phyloP scores from a whole-genome alignment of 1,284 basidiomycete species.

The Ustilago shanxiensis region DNA sequence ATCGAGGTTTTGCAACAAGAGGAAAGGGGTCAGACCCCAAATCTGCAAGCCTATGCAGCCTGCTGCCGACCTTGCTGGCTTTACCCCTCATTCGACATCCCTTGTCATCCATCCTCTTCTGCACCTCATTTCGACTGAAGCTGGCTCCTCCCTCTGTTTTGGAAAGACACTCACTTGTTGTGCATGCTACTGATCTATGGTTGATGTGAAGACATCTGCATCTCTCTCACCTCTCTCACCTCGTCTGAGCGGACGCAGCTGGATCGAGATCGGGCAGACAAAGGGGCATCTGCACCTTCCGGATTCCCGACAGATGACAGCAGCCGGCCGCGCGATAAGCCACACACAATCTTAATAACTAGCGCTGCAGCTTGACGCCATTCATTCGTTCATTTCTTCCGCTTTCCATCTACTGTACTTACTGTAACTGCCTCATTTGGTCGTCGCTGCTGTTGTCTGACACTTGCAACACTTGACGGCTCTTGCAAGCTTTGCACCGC shows the following conservation, averaged over 20 bases:
- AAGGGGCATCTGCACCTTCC: neutral
- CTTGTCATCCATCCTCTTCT: neutral
- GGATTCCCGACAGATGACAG: neutral
- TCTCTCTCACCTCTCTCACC: too few species aligned
- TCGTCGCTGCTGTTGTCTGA: too few species aligned
- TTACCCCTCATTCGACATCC: neutral
- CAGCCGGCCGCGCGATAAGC: neutral
- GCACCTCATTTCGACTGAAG: neutral
- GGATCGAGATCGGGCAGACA: too few species aligned
- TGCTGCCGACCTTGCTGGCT: conserved; percentile 4
- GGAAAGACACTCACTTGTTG: neutral
- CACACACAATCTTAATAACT: too few species aligned
- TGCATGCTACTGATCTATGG: neutral
- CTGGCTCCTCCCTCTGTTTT: neutral
- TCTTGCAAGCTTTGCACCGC: too few species aligned
- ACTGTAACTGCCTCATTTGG: too few species aligned
- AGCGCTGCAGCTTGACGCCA: conserved; percentile 4
- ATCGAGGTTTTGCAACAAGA: neutral
- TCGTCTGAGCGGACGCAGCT: too few species aligned
- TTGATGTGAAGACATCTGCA: neutral
- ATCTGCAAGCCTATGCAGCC: conserved; percentile 14
- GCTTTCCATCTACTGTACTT: too few species aligned
- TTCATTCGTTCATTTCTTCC: neutral
- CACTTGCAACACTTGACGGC: too few species aligned
- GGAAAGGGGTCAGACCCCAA: conserved; percentile 17